phyloP scores from a whole-genome alignment of 2,329 filamentous ascomycete genomes.

The Epichloe sp. region DNA sequence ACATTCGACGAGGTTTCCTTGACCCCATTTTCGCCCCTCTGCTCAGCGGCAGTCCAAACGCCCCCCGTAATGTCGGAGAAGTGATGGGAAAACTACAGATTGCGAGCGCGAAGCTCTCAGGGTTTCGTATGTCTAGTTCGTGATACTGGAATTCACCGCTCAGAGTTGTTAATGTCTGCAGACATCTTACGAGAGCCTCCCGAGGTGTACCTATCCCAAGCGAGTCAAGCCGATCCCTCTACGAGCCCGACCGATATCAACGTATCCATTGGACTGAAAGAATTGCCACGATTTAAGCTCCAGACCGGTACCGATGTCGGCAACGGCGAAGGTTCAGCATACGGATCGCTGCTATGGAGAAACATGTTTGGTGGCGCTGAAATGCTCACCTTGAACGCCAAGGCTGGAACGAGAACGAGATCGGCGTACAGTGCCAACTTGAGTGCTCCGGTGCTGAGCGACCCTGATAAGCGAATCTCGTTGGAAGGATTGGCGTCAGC shows the following conservation, averaged over 20 bases:
- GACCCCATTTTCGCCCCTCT: conserved; percentile 69
- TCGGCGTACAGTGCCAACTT: conserved; percentile 84
- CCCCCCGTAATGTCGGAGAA: conserved; percentile 65
- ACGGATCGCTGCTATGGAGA: conserved; percentile 72
- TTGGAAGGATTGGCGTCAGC: conserved; percentile 71
- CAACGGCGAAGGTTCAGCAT: conserved; percentile 87
- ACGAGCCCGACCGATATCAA: conserved; percentile 68
- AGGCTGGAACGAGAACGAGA: conserved; percentile 76
- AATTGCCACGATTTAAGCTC: conserved; percentile 72
- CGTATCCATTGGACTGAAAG: conserved; percentile 67
- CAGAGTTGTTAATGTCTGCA: conserved; percentile 25
- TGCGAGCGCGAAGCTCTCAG: conserved; percentile 60
- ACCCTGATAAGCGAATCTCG: conserved; percentile 69
- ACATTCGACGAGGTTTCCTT: conserved; percentile 77
- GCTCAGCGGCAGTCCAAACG: conserved; percentile 52
- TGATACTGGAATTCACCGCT: background rate
- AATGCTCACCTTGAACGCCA: conserved; percentile 74
- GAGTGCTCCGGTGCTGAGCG: conserved; percentile 68
- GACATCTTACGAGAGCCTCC: conserved; percentile 81
- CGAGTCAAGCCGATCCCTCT: conserved; percentile 53
- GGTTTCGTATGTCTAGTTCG: conserved; percentile 50
- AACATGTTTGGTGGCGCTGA: conserved; percentile 95
- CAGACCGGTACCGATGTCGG: conserved; percentile 93
- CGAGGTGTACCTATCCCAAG: conserved; percentile 68
- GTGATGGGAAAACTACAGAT: conserved; percentile 59